A percentile compares a stretch with the other conserved stretches of the same genome.
These are phyloP conservation scores for Eucalyptus pauciflora DNA, from an alignment of 345 rosid species.

Conservation along the genomic window DNA sequence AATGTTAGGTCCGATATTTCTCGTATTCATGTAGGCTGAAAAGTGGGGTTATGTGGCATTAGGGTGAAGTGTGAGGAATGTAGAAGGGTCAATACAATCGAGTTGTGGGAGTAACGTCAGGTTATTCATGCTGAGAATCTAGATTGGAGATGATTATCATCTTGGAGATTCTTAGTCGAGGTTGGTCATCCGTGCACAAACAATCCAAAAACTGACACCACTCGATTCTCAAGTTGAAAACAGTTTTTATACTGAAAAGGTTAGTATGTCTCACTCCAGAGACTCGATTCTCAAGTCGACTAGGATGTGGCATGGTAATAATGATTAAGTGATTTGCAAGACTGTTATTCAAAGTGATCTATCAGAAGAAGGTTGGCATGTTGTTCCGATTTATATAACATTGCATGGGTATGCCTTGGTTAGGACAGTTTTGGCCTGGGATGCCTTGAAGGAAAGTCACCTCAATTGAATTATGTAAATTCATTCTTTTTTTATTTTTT, in stretches of 20 bases:
- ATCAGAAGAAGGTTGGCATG: neutral
- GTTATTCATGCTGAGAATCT: neutral
- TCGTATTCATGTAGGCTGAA: neutral
- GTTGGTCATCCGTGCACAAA: neutral
- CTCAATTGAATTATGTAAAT: neutral
- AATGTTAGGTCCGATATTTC: neutral
- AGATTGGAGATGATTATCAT: neutral
- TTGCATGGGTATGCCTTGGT: neutral
- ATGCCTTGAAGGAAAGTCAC: neutral
- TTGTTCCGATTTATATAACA: neutral
- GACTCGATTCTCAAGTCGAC: neutral
- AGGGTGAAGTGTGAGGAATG: neutral
- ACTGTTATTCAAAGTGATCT: neutral
- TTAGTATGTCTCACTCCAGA: neutral
- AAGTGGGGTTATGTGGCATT: neutral
- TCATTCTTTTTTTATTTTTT: neutral
- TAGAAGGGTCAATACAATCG: neutral
- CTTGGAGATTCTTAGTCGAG: neutral
- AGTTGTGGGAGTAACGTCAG: neutral
- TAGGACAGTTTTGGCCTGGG: neutral
- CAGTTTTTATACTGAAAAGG: neutral
- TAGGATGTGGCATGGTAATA: neutral
- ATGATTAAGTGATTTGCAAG: neutral
- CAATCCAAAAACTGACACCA: rapidly evolving
- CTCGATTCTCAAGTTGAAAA: neutral